Conservation (phyloP, 2,329 filamentous ascomycete species). For the Epichloe sp. region DNA sequence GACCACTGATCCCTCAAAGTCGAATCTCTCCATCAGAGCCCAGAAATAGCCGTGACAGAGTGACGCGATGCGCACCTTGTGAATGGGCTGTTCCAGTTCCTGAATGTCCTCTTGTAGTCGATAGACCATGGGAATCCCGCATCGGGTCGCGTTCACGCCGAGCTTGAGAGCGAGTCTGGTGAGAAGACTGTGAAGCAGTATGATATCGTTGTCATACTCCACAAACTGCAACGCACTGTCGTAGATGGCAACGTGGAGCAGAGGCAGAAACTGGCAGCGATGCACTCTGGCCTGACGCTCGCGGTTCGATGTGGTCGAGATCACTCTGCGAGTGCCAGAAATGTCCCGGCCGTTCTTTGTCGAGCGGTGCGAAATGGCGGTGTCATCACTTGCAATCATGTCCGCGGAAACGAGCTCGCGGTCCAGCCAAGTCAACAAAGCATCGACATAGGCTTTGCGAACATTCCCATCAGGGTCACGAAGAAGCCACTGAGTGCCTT, state of each 20-base stretch:
- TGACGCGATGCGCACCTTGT: conserved; percentile 69
- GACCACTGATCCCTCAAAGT: conserved; percentile 56
- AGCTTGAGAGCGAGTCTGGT: conserved; percentile 60
- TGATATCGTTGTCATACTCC: conserved; percentile 59
- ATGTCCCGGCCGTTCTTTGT: conserved; percentile 28
- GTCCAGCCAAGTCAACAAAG: conserved; percentile 71
- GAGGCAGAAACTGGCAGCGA: conserved; percentile 61
- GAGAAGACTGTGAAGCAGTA: conserved; percentile 66
- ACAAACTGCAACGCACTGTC: conserved; percentile 69
- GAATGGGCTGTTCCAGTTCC: conserved; percentile 47
- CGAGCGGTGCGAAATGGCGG: conserved; percentile 30
- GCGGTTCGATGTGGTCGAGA: conserved; percentile 52
- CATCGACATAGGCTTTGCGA: conserved; percentile 73
- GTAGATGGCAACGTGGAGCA: conserved; percentile 79
- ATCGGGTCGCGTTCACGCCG: conserved; percentile 68
- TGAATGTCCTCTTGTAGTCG: conserved; percentile 75
- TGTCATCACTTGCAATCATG: conserved; percentile 46
- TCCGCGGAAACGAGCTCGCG: conserved; percentile 62
- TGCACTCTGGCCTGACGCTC: conserved; percentile 39
- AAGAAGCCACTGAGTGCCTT: conserved; percentile 89
- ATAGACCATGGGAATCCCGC: conserved; percentile 78
- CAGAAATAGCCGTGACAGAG: conserved; percentile 85
- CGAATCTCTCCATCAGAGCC: conserved; percentile 63
- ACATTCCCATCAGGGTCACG: conserved; percentile 68
- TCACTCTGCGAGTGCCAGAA: conserved; percentile 44